Evolutionary conservation across 2,329 filamentous ascomycete genomes (phyloP).

Genomic region (Lanzia echinophila): DNA sequence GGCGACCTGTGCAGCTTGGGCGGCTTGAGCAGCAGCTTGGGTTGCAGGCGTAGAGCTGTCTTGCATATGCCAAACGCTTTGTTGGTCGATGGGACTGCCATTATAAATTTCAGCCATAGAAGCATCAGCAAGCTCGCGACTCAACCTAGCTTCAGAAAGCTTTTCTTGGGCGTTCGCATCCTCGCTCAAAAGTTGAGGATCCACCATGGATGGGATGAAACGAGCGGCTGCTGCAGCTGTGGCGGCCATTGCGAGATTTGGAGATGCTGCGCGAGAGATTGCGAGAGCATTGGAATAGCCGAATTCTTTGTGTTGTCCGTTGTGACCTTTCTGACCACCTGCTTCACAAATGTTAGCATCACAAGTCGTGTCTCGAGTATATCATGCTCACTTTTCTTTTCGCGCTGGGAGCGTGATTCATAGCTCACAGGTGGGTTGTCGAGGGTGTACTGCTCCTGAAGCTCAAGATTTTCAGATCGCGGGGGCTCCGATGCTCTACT

Average conservation of each 20-base stretch:
- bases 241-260: conserved; percentile 26
- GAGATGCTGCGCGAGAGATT: conserved; percentile 23
- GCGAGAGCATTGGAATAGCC: background rate
- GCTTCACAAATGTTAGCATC: background rate
- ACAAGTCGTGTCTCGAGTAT: too few species aligned
- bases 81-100: conserved; percentile 15
- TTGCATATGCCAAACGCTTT: conserved; percentile 25
- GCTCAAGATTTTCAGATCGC: conserved; percentile 36
- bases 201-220: conserved; percentile 30
- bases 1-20: conserved; percentile 4
- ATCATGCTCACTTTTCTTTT: conserved; percentile 33
- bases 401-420: conserved; percentile 34
- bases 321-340: conserved; percentile 1
- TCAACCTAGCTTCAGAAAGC: conserved; percentile 17
- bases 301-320: background rate
- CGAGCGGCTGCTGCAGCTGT: conserved; percentile 24
- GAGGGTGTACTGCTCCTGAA: conserved; percentile 53
- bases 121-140: conserved; percentile 21
- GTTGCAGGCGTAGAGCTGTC: conserved; percentile 11
- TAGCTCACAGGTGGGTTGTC: conserved; percentile 49
- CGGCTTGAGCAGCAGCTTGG: conserved; percentile 3
- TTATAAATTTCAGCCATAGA: conserved; percentile 18
- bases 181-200: conserved; percentile 29
- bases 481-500: conserved; percentile 18
- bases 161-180: conserved; percentile 17